Evolutionary conservation across 192 early-diverging fungal genomes (phyloP).

Genomic region (Paraglomus occultum): DNA sequence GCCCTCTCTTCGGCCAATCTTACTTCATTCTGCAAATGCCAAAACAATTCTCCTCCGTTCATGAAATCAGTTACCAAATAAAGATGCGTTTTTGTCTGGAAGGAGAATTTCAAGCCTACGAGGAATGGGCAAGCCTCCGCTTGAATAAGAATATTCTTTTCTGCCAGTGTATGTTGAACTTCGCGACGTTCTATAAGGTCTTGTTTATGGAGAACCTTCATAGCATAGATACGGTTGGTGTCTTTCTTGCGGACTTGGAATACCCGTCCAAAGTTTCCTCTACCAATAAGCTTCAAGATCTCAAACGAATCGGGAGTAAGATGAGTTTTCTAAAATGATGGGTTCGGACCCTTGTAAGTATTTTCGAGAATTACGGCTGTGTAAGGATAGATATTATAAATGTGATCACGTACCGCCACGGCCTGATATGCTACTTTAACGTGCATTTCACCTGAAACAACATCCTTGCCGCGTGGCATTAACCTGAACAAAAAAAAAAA

Average conservation of each 20-base stretch:
- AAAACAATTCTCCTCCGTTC: conserved; percentile 79
- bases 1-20: conserved; percentile 61
- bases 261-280: conserved; percentile 81
- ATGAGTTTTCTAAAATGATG: conserved; percentile 34
- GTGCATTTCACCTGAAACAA: conserved; percentile 46
- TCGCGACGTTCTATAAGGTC: conserved; percentile 73
- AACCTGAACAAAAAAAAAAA: conserved; percentile 12
- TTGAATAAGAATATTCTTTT: conserved; percentile 73
- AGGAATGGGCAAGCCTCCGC: conserved; percentile 67
- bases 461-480: conserved; percentile 24
- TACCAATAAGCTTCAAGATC: conserved; percentile 71
- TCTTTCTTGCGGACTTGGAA: conserved; percentile 77
- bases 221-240: conserved; percentile 76
- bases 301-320: conserved; percentile 56
- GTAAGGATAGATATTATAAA: not conserved
- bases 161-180: conserved; percentile 71
- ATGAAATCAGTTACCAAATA: conserved; percentile 81
- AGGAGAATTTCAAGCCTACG: conserved; percentile 73
- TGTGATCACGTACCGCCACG: not conserved
- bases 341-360: not conserved
- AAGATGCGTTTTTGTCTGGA: conserved; percentile 73
- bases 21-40: conserved; percentile 67
- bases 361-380: conserved; percentile 4
- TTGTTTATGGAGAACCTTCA: conserved; percentile 79
- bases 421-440: conserved; percentile 44